Base-by-base conservation (phyloP, 371 early-diverging fungal genomes). In the Actinomortierella ambigua region DNA sequence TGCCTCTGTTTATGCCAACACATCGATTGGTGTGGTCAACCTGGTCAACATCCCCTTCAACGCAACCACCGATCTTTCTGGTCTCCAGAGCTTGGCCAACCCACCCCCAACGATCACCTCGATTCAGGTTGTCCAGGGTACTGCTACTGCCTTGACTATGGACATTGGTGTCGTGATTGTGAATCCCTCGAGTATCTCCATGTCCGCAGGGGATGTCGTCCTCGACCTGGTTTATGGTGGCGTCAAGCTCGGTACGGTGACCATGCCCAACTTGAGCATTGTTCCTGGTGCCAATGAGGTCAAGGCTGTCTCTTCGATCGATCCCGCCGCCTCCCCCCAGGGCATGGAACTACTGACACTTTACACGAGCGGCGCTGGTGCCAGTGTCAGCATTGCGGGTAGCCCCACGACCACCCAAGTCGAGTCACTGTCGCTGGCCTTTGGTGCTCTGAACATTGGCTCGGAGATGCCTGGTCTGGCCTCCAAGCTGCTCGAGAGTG, bases 321-420 rank as follows among this genome's bases (percentile, higher is more conserved):
- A 81, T 26, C 84, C 83, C 52, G 76, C 79, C 49, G 66, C 61
- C 23, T 73, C 80, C 6, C 65, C 68, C 2, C 69, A 75, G n/a
- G 86, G 86, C 40, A 69, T 79, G 18, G 78, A 81, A 49, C 53
- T 83, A 27, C 57, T 83, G 69, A 82, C 73, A 27, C 57, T 80
- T 13, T 85, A 82, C 53, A 80, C 84, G n/a, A 78, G 79, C 57
- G 86, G 86, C 2, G 69, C 79, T 39, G 77, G 81, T 50, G 81
- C 79, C 27, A 52, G 55, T 23, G 83, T 83, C 28, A 53, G 59
- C 41, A 83, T 86, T 60, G 65, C 62, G 9, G 84, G 83, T 43
- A 77, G 60, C 20, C 69, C 76, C 15, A 65, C 65, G 9, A 79
- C 82, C 22, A 86, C 83, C 15, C 40, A 54, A 5, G 76, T 86